Base-by-base conservation (phyloP, 2,329 filamentous ascomycete genomes). In the Diaporthe longicolla region DNA sequence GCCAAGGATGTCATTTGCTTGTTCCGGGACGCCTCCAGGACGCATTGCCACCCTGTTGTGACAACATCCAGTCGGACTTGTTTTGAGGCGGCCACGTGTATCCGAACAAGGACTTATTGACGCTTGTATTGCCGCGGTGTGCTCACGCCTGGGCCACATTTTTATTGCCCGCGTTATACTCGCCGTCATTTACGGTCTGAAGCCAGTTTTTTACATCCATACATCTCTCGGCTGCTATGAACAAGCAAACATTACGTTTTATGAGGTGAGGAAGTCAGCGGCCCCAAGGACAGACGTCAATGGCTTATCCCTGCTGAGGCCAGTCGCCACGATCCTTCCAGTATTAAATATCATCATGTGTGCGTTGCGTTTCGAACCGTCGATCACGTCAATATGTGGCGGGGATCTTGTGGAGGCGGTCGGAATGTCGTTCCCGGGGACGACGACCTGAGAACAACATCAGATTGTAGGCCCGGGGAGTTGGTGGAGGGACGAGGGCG, bases 11-110 rank as follows among this genome's bases (percentile, higher is more conserved):
- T 50, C 13, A 32, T 52, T 19, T 52, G 29, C 13, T 24, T 43
- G 8, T 54, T 37, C 63, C 45, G 6, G 45, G 32, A 66, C 37
- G 61, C 61, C 58, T 37, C 35, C 35, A 37, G 10, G 35, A 11
- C 37, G 10, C 37, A 40, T 66, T 66, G 45, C 45, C 29, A 66
- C 63, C 63, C 63, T 66, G 29, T 21, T 37, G 29, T 66, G 63
- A 52, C 45, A 66, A 13, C 11, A 19, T 50, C 21, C 35, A n/a
- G 26, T 11, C 24, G 32, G 61, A 29, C 61, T 45, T 8, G 5
- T 66, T n/a, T 19, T 66, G 29, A 66, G 61, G 29, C 43, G 21
- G 43, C 43, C 21, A 29, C 24, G 9, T 24, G 40, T 52, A 8
- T 19, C 43, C 45, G 29, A 17, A 66, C 1, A 37, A n/a, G 26